Evolutionary conservation across 495 filamentous ascomycete species (phyloP), one percentile per base, ranked within the genome.

Genomic region (Hypoxylon lienhwacheense): DNA sequence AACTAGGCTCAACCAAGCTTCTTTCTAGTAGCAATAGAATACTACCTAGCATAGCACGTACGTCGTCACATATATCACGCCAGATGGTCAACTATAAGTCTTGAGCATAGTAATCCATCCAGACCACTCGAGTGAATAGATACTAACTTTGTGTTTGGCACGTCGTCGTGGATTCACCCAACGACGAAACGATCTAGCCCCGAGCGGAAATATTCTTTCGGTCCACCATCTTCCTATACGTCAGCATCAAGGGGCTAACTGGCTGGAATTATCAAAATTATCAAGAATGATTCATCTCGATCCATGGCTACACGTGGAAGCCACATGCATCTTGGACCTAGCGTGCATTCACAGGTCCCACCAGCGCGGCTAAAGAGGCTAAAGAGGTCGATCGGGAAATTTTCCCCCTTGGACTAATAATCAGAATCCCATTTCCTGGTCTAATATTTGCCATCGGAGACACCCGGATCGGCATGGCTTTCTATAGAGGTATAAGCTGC

Each of bases 351-450:
- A 11, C 60, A 53, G 40, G 12, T 31, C 45, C 61, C 47, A 26
- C 24, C 47, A 46, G 56, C 32, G 52, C 64, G 64, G 64, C 61
- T 66, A 66, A 66, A 66, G 64, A 66, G 64, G 64, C 42, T 66
- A 66, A 66, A 66, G 22, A 34, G 47, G 47, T 40, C 51, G 50
- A 61, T 15, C 45, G 28, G 55, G 45, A 51, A 24, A 47, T 42
- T 44, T 36, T 34, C 16, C 28, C 31, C 26, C 16, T 42, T n/a
- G n/a, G n/a, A 32, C 58, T 47, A 44, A 56, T 37, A 26, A 28
- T 25, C 16, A 20, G 4, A 29, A 12, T 29, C 35, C 35, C 48
- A 52, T 34, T 47, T 61, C 58, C 53, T 20, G 36, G n/a, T n/a
- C 52, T 47, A 32, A 25, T 31, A 15, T 50, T 36, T 1, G 28